Conservation (phyloP, 768 basidiomycete species). For the Trichaptum fuscoviolaceum region DNA sequence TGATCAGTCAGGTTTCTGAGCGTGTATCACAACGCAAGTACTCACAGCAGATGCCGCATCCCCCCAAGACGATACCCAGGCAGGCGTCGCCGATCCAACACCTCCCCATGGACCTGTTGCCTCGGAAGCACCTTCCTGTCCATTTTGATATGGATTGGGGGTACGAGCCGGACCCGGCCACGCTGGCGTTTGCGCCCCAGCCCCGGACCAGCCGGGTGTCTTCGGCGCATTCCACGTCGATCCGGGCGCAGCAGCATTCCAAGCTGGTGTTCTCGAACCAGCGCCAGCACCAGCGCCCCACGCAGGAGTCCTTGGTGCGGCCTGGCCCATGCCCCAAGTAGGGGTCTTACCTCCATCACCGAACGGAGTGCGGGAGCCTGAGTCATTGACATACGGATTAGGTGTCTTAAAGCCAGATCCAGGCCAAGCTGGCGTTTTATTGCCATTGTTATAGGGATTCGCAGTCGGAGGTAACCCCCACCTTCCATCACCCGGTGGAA, state of each 20-base stretch:
- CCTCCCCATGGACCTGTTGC: conserved; percentile 23
- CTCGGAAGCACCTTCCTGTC: conserved; percentile 26
- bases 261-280: conserved; percentile 25
- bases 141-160: conserved; percentile 24
- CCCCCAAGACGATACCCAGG: conserved; percentile 19
- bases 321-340: conserved; percentile 49
- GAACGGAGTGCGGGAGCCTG: conserved; percentile 47
- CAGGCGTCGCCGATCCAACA: conserved; percentile 18
- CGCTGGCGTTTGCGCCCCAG: conserved; percentile 17
- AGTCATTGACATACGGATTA: conserved; percentile 53
- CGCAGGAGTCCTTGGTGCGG: conserved; percentile 31
- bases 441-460: conserved; percentile 58
- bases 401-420: conserved; percentile 57
- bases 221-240: conserved; percentile 43
- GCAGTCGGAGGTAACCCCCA: conserved; percentile 17
- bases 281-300: conserved; percentile 14
- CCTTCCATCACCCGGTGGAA: conserved; percentile 26
- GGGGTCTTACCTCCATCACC: conserved; percentile 35
- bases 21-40: conserved; percentile 6
- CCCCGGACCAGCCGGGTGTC: conserved; percentile 28
- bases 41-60: conserved; percentile 5
- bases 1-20: conserved; percentile 21
- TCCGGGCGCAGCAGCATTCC: conserved; percentile 22
- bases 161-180: conserved; percentile 21
- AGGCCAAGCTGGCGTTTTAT: conserved; percentile 64